These are phyloP conservation scores for Leishmania tropica DNA, from an alignment of 208 protist species.

Conservation along the genomic window DNA sequence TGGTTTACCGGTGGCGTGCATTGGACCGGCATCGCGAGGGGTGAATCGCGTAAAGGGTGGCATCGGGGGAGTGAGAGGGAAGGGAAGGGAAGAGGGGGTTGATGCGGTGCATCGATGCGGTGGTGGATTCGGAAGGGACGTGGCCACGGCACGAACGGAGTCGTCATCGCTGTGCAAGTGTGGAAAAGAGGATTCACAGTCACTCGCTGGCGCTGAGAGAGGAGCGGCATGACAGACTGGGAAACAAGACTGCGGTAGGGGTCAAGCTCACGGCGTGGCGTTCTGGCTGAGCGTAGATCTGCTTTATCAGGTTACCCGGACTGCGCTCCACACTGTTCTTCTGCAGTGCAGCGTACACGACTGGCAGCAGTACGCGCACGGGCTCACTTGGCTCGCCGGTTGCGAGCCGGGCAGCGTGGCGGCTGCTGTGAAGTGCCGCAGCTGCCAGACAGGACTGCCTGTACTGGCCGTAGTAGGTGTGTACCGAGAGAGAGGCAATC, in stretches of 20 bases:
- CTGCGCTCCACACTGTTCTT: constrained; percentile 27
- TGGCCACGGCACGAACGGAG: background rate
- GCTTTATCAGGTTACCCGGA: constrained; percentile 39
- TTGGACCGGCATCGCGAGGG: background rate
- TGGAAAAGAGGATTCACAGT: background rate
- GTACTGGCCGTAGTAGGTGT: constrained; percentile 65
- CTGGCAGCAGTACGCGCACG: constrained; percentile 45
- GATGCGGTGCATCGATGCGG: background rate
- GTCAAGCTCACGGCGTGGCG: constrained; percentile 50
- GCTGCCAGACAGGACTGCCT: constrained; percentile 56
- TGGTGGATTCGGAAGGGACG: background rate
- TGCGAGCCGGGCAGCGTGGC: constrained; percentile 36
- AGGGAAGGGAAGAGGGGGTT: background rate
- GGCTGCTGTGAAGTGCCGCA: constrained; percentile 67
- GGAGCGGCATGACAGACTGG: constrained; percentile 26
- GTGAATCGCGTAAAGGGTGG: background rate
- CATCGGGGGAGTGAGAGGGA: background rate
- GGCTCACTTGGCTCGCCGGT: constrained; percentile 42
- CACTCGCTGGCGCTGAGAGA: constrained; percentile 26
- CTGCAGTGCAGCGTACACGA: constrained; percentile 35
- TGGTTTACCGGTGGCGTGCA: background rate
- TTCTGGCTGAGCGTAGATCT: constrained; percentile 42
- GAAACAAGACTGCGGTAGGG: constrained; percentile 27
- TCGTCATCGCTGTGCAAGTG: background rate
- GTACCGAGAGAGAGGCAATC: constrained; percentile 53